Percentiles rank a stretch among this genome's conserved stretches.
Evolutionary conservation across 2,329 filamentous ascomycete species (phyloP).

Genomic region (Trichocomaceae sp.): DNA sequence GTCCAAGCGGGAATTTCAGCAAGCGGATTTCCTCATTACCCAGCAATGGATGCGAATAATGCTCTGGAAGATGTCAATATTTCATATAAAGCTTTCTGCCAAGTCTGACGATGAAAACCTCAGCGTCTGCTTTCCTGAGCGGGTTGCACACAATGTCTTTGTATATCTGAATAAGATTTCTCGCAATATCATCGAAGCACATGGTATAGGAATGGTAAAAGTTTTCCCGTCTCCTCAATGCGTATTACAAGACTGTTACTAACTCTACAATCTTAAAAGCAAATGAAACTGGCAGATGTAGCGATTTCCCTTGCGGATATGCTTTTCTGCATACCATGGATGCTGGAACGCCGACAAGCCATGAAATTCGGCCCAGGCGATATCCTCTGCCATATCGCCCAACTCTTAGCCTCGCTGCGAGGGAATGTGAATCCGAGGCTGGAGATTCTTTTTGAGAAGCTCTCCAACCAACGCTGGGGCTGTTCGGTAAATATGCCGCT

Average conservation of each 20-base stretch:
- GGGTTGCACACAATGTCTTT: conserved; percentile 9
- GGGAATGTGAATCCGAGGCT: conserved; percentile 12
- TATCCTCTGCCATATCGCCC: conserved; percentile 10
- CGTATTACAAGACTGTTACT: not conserved
- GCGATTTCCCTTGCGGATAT: conserved; percentile 13
- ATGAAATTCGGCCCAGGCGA: conserved; percentile 11
- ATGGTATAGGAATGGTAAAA: conserved; percentile 12
- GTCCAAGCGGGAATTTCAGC: conserved; percentile 10
- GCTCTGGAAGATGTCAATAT: conserved; percentile 13
- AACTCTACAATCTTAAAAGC: not conserved
- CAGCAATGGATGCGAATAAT: conserved; percentile 14
- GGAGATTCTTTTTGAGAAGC: conserved; percentile 12
- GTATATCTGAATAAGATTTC: conserved; percentile 11
- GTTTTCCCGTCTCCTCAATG: not conserved
- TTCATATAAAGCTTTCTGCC: conserved; percentile 12
- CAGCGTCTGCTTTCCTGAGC: conserved; percentile 11
- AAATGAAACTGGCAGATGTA: conserved; percentile 14
- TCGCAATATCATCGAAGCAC: conserved; percentile 13
- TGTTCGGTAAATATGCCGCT: not conserved
- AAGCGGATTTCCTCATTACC: conserved; percentile 13
- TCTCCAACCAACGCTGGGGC: conserved; percentile 10
- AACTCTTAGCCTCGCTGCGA: conserved; percentile 9
- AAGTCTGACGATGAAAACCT: conserved; percentile 11
- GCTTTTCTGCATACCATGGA: conserved; percentile 11
- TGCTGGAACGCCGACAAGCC: conserved; percentile 7